phyloP scores from a whole-genome alignment of 805 yeast genomes.

The Groenewaldozyma tartarivorans region DNA sequence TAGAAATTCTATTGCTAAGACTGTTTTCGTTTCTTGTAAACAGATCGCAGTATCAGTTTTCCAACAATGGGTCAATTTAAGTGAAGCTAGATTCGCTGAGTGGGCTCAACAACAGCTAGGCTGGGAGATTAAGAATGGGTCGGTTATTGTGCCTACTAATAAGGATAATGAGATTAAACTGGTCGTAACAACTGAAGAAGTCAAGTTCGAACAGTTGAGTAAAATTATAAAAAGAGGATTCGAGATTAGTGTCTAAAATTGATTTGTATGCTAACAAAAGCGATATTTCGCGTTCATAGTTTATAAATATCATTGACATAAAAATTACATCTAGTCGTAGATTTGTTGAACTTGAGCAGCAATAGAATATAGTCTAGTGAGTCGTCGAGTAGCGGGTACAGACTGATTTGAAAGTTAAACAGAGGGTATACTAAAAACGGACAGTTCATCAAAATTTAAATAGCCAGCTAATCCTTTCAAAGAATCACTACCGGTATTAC shows the following conservation, averaged over 20 bases:
- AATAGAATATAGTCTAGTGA: too few species aligned
- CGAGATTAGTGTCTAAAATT: constrained; percentile 16
- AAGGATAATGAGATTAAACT: constrained; percentile 24
- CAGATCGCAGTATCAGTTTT: constrained; percentile 21
- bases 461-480: too few species aligned
- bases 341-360: too few species aligned
- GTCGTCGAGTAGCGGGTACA: too few species aligned
- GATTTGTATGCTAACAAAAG: too few species aligned
- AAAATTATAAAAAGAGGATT: constrained; percentile 24
- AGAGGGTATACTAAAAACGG: too few species aligned
- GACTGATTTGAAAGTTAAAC: too few species aligned
- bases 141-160: constrained; percentile 19
- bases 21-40: constrained; percentile 22
- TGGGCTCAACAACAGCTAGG: constrained; percentile 21
- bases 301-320: too few species aligned
- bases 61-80: constrained; percentile 23
- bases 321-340: too few species aligned
- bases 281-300: too few species aligned
- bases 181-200: constrained; percentile 19
- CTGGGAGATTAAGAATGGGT: constrained; percentile 23
- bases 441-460: too few species aligned
- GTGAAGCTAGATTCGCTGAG: constrained; percentile 18
- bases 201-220: constrained; percentile 24
- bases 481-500: too few species aligned
- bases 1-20: constrained; percentile 23